Evolutionary conservation across 202 grass and related monocot species (phyloP), one percentile per base, ranked within the genome.

Genomic region (Carex arenaria): DNA sequence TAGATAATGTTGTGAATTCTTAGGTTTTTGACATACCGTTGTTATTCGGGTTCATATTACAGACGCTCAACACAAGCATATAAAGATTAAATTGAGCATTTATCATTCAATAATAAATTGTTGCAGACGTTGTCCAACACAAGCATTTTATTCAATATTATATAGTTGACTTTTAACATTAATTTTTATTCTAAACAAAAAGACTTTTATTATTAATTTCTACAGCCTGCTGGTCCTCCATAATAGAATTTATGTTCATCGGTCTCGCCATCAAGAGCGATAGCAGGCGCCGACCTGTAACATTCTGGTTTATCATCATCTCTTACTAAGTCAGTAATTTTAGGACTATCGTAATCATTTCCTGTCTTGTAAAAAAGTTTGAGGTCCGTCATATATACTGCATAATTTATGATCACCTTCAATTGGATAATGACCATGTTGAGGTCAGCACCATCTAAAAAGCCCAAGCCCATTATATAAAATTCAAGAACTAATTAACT

Each of bases 221-320:
- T 40, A 38, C 64, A 67, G 15, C 64, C 64, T 18, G 31, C 31
- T 0, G 64, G 64, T 40, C 64, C 64, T 4, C 64, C 32, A 67
- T 67, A 67, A n/a, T 67, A 67, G 1, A 67, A 68, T 68, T 68
- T 68, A 9, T 68, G 32, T 63, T 4, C 3, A 63, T 10, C 3
- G 1, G 10, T 3, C 61, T 63, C 61, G 2, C 3, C 9, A 0
- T 0, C 0, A 4, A 68, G 7, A 19, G 3, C 1, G 1, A 8
- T 0, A 2, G 15, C 66, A 8, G 66, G 34, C 15, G 17, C 0
- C 15, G 34, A 34, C 5, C 2, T 19, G 17, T 68, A 68, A 2
- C 66, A 68, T 7, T 67, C 34, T 7, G 31, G 30, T 36, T 17
- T 67, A 38, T 68, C 32, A n/a, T 10, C 17, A 3, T n/a, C 7